Evolutionary conservation across 768 basidiomycete species (phyloP).

Genomic region (Lentinula sp.): DNA sequence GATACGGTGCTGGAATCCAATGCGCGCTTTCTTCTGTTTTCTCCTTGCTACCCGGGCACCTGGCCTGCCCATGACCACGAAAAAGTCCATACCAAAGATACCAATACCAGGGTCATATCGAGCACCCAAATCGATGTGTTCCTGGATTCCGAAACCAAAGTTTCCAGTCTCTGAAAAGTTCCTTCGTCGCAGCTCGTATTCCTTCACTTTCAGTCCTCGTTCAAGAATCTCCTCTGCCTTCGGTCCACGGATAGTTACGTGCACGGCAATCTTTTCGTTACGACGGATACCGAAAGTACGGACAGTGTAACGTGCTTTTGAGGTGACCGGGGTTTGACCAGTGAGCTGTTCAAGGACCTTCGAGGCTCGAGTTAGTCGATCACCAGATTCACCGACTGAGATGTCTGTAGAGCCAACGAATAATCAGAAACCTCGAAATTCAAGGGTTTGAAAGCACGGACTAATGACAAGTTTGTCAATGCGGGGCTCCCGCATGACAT

Average conservation of each 20-base stretch:
- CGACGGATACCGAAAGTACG: conserved; percentile 98
- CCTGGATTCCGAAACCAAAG: conserved; percentile 99
- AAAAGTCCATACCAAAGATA: conserved; percentile 99
- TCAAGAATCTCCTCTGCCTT: conserved; percentile 99
- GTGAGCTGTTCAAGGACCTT: conserved; percentile 99
- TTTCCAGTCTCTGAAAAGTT: conserved; percentile 99
- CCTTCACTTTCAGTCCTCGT: conserved; percentile 99
- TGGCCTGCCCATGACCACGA: conserved; percentile 94
- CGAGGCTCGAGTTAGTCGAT: conserved; percentile 96
- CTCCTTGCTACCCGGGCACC: conserved; percentile 87
- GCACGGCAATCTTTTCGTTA: conserved; percentile 99
- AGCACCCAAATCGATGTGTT: conserved; percentile 98
- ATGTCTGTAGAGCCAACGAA: conserved; percentile 62
- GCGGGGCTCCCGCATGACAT: conserved; percentile 93
- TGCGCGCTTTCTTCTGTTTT: conserved; percentile 80
- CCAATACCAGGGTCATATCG: conserved; percentile 98
- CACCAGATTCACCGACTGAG: conserved; percentile 99
- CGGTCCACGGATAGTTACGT: conserved; percentile 97
- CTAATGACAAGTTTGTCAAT: conserved; percentile 99
- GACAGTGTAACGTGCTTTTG: conserved; percentile 99
- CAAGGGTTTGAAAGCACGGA: conserved; percentile 41
- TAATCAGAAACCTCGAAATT: conserved; percentile 7
- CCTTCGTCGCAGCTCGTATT: conserved; percentile 94
- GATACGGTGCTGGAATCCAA: conserved; percentile 87
- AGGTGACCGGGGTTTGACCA: conserved; percentile 98